Evolutionary conservation across 2,329 filamentous ascomycete species (phyloP).

Genomic region (Dactylella cylindrospora): DNA sequence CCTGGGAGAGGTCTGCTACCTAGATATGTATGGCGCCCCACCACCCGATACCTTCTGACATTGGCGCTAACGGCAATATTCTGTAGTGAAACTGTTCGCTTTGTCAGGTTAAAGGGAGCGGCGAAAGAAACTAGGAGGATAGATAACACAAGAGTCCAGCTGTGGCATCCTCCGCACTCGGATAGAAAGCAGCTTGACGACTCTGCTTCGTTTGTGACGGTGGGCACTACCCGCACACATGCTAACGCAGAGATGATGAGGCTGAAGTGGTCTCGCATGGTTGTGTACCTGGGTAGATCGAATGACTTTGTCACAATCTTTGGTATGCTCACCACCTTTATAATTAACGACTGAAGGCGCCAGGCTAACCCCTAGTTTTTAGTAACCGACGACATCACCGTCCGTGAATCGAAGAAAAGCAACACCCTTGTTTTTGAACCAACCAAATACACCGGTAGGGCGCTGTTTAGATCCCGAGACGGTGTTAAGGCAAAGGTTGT

Average conservation of each 20-base stretch:
- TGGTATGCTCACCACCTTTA: slow-evolving; percentile 7
- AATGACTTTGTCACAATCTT: slow-evolving; percentile 42
- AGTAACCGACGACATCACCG: slow-evolving; percentile 39
- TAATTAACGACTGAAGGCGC: neutral
- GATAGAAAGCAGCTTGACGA: slow-evolving; percentile 24
- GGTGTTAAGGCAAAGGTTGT: slow-evolving; percentile 38
- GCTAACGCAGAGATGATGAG: slow-evolving; percentile 34
- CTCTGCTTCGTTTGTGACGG: slow-evolving; percentile 35
- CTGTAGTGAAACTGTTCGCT: slow-evolving; percentile 36
- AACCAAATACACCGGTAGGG: slow-evolving; percentile 40
- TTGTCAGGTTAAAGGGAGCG: slow-evolving; percentile 34
- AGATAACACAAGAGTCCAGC: slow-evolving; percentile 36
- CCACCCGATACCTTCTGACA: slow-evolving; percentile 2
- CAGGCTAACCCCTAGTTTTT: neutral
- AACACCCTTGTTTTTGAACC: slow-evolving; percentile 39
- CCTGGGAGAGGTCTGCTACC: slow-evolving; percentile 32
- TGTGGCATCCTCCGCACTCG: slow-evolving; percentile 27
- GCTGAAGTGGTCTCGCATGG: slow-evolving; percentile 39
- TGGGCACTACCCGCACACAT: slow-evolving; percentile 32
- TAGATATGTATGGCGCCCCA: slow-evolving; percentile 31
- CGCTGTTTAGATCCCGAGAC: slow-evolving; percentile 39
- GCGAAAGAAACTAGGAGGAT: slow-evolving; percentile 37
- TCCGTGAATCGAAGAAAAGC: slow-evolving; percentile 35
- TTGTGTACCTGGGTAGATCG: slow-evolving; percentile 35
- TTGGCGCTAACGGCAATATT: slow-evolving; percentile 12